Base-by-base conservation (phyloP, 106 monocot genomes). In the Cymbidium sinense region DNA sequence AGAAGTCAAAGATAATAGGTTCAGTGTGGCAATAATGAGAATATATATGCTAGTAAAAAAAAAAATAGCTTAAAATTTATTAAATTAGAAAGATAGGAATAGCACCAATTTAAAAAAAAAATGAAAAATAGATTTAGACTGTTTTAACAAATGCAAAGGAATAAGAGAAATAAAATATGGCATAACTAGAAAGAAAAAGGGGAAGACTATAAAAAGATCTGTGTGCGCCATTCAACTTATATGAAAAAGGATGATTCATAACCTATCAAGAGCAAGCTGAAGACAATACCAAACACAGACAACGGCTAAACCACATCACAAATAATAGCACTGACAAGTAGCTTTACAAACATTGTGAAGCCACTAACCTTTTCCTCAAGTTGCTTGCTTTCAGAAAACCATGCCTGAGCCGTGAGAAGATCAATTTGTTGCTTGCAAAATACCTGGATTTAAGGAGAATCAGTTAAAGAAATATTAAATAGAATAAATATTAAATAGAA, bases 351-450 rank as follows among this genome's bases (percentile, higher is more conserved):
- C 58, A 58, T 58, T 71, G 69, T 10, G 71, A 31, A 74, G 18
- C 17, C 31, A 61, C 70, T 75, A 33, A 91, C 96, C 91, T 93
- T 93, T 64, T 82, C 85, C 82, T 89, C 87, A 34, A 96, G 82
- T 28, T 86, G 82, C 75, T 89, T 93, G 80, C 87, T 89, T 85
- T 85, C 85, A 58, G 76, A 82, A 88, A 91, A 77, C 96, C 96
- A 96, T 82, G 96, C 87, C 65, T 91, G 79, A 67, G 93, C 83
- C 28, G 89, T 96, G 55, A 93, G 79, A 51, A 86, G 73, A 81
- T 96, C 89, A 75, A 96, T 91, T 34, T 91, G 91, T 80, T 89
- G 91, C 73, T 84, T 88, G 34, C 83, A 86, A 70, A 84, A 75
- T 70, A 89, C 88, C 96, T 95, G 85, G 13, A 19, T 39, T 43